Base-by-base conservation (phyloP, 257 asterid genomes). In the Craterostigma plantagineum region DNA sequence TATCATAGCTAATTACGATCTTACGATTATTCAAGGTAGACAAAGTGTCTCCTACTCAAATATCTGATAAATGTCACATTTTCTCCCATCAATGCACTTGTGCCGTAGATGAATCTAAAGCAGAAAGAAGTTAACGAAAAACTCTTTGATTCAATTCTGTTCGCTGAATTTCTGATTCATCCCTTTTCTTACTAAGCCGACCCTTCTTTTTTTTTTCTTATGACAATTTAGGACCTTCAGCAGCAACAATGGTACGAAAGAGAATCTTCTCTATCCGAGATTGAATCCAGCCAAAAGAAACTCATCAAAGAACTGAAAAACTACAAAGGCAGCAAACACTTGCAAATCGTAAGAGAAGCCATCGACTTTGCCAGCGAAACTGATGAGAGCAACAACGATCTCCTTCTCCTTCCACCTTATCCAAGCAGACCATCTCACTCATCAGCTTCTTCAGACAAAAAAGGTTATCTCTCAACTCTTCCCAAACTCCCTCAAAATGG, bases 241-340 rank as follows among this genome's bases (percentile, higher is more conserved):
- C 91, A 83, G 66, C 95, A 83, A 50, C 95, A 90, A 50, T 67
- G 73, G 79, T 83, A 83, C 4, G 99, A 90, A 48, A 90, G 71
- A 51, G 99, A 77, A 57, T 63, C 75, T 33, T 81, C 87, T 38
- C 56, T 90, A 54, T 67, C 91, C 34, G 95, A 76, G 50, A 83
- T 90, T 8, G 79, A 68, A 48, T 49, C 53, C 61, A 58, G 91
- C 63, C 99, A 84, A 53, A 75, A 67, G 70, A 75, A 75, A 58
- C 46, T 90, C 57, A 92, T 90, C 46, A 69, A 72, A 57, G 79
- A 65, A 63, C 74, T 90, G 58, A 80, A 77, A 52, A 87, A 71
- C 55, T 90, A 83, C 73, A 66, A 77, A 70, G 95, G 95, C 36
- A 2, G 6, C 30, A 71, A 79, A 57, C 69, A 77, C 48, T 64